These are phyloP conservation scores for Hyparrhenia diplandra DNA, from an alignment of 176 grass and related monocot species.

Conservation along the genomic window DNA sequence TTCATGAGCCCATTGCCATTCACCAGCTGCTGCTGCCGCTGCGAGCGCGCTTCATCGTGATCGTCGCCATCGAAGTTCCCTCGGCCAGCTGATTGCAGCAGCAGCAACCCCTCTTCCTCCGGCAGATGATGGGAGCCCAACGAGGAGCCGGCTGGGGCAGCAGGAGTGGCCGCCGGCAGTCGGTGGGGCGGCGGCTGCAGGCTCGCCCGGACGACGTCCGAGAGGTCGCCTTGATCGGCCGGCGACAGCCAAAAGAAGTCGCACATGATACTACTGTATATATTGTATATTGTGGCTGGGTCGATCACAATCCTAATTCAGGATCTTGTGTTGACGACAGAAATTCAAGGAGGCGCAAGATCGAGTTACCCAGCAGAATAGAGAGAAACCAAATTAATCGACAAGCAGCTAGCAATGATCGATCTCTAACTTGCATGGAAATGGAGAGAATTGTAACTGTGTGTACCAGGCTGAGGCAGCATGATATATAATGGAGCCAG, in stretches of 20 bases:
- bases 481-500: slow-evolving; percentile 2
- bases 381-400: background rate
- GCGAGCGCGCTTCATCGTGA: background rate
- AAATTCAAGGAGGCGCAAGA: background rate
- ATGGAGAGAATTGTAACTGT: background rate
- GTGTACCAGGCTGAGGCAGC: background rate
- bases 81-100: background rate
- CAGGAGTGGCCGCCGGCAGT: background rate
- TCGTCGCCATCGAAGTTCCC: background rate
- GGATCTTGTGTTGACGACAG: background rate
- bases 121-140: background rate
- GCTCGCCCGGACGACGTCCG: slow-evolving; percentile 50
- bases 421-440: background rate
- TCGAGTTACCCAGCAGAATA: background rate
- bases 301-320: background rate
- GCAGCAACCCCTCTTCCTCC: background rate
- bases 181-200: background rate
- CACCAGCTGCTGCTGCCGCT: background rate
- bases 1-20: background rate
- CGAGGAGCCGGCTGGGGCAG: background rate
- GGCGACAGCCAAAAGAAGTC: slow-evolving; percentile 75
- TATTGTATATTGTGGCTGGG: background rate
- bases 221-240: slow-evolving; percentile 70
- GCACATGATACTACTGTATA: slow-evolving; percentile 54
- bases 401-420: background rate